phyloP scores from a whole-genome alignment of 805 yeast genomes.

The Candida oleophila region DNA sequence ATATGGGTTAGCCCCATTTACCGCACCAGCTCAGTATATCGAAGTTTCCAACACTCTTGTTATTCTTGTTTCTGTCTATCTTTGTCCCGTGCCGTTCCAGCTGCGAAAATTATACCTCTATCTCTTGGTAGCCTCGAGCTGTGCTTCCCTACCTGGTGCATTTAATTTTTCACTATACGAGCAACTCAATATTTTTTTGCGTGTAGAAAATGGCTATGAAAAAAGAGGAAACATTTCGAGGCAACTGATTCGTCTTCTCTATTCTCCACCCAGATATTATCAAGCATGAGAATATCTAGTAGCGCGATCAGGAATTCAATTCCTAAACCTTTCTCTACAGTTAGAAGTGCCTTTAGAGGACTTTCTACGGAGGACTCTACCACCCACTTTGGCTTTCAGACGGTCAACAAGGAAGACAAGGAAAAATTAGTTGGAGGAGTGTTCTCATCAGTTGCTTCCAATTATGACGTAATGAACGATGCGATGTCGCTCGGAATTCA shows the following conservation, averaged over 20 bases:
- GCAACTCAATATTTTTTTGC: too few relatives aligned
- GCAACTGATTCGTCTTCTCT: too few relatives aligned
- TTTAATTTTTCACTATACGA: background rate
- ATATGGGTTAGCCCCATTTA: too few relatives aligned
- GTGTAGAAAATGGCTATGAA: too few relatives aligned
- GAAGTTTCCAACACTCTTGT: too few relatives aligned
- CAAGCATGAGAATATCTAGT: background rate
- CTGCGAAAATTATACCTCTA: too few relatives aligned
- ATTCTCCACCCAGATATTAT: background rate
- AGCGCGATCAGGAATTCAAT: conserved; percentile 1
- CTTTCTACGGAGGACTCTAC: conserved; percentile 33
- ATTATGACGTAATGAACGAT: conserved; percentile 96
- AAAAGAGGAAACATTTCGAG: too few relatives aligned
- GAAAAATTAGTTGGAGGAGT: conserved; percentile 83
- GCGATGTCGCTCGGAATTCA: conserved; percentile 96
- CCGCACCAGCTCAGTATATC: too few relatives aligned
- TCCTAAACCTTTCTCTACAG: background rate
- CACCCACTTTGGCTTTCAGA: conserved; percentile 93
- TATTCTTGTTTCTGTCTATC: too few relatives aligned
- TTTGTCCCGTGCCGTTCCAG: too few relatives aligned
- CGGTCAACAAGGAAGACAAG: conserved; percentile 76
- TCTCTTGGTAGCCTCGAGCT: too few relatives aligned
- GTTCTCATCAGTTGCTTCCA: conserved; percentile 91
- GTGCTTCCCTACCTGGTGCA: too few relatives aligned
- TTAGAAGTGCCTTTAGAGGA: conserved; percentile 4